phyloP scores from a whole-genome alignment of 257 asterid species.

The Nicotiana obtusifolia region DNA sequence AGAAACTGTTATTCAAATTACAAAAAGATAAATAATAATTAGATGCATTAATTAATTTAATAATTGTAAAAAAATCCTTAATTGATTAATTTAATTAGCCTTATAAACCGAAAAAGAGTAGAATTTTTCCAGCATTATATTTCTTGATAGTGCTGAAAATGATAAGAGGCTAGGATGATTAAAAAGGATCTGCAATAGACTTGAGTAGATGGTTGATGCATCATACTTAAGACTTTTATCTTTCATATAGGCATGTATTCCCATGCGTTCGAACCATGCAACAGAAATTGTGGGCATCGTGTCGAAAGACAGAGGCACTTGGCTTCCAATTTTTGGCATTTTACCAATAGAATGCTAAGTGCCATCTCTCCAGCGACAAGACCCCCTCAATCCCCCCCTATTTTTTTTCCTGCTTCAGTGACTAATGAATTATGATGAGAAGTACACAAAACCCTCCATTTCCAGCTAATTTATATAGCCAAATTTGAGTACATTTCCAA shows the following conservation, averaged over 20 bases:
- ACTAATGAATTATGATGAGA: neutral
- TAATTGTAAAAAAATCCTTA: too few relatives aligned
- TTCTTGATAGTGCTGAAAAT: too few relatives aligned
- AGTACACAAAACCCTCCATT: neutral
- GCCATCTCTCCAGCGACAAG: slow-evolving; percentile 45
- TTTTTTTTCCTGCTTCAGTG: neutral
- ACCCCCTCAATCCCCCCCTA: neutral
- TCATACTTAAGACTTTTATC: neutral
- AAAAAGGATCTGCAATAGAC: too few relatives aligned
- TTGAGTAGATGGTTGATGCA: neutral
- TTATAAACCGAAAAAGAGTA: too few relatives aligned
- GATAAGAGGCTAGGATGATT: too few relatives aligned
- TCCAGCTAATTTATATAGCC: neutral
- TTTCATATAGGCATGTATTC: neutral
- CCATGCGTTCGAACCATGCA: neutral
- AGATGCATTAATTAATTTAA: too few relatives aligned
- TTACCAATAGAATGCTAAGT: slow-evolving; percentile 8
- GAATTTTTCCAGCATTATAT: too few relatives aligned
- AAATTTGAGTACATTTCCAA: neutral
- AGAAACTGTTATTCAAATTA: too few relatives aligned
- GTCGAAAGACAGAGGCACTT: slow-evolving; percentile 9
- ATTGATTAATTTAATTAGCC: too few relatives aligned
- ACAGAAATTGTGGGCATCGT: neutral
- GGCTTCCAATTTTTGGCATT: neutral
- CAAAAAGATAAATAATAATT: too few relatives aligned